A percentile compares a stretch with the other conserved stretches of the same genome.
Evolutionary conservation across 495 filamentous ascomycete genomes (phyloP).

Genomic region (Aspergillus bridgeri): DNA sequence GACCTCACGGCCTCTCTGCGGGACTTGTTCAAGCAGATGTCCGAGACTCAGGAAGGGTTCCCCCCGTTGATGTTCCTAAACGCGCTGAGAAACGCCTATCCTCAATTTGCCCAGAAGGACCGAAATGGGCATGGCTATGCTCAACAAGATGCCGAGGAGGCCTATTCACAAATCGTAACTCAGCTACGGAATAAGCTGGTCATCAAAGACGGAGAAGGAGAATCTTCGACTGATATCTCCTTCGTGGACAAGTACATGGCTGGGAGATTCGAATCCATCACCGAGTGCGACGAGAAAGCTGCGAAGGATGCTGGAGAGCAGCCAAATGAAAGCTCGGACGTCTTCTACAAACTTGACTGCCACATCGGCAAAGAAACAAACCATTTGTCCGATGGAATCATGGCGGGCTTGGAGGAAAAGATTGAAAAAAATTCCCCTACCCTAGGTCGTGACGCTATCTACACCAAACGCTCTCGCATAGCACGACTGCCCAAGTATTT

Average conservation of each 20-base stretch:
- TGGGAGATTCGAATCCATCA: conserved; percentile 69
- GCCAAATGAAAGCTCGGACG: conserved; percentile 60
- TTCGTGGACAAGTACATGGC: conserved; percentile 91
- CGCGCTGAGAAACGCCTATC: conserved; percentile 73
- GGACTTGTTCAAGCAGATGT: conserved; percentile 91
- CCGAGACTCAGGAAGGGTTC: conserved; percentile 83
- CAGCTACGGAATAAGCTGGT: conserved; percentile 79
- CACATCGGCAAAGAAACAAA: conserved; percentile 85
- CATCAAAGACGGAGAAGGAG: conserved; percentile 51
- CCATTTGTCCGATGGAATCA: conserved; percentile 83
- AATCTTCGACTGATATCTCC: conserved; percentile 49
- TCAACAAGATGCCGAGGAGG: conserved; percentile 97
- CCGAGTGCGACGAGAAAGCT: conserved; percentile 78
- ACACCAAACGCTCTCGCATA: conserved; percentile 88
- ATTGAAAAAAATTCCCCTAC: conserved; percentile 82
- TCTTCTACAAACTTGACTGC: conserved; percentile 91
- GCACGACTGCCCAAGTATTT: conserved; percentile 89
- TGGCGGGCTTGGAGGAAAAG: conserved; percentile 77
- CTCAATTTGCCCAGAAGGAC: conserved; percentile 89
- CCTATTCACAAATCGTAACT: conserved; percentile 93
- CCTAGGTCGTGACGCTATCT: conserved; percentile 72
- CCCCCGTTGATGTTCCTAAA: conserved; percentile 82
- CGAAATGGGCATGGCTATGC: conserved; percentile 80
- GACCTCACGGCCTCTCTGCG: conserved; percentile 80
- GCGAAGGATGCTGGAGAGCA: conserved; percentile 75